Percentiles rank a stretch among this genome's conserved stretches.
Evolutionary conservation across 2,329 filamentous ascomycete genomes (phyloP).

Genomic region (Arachnomyces sp.): DNA sequence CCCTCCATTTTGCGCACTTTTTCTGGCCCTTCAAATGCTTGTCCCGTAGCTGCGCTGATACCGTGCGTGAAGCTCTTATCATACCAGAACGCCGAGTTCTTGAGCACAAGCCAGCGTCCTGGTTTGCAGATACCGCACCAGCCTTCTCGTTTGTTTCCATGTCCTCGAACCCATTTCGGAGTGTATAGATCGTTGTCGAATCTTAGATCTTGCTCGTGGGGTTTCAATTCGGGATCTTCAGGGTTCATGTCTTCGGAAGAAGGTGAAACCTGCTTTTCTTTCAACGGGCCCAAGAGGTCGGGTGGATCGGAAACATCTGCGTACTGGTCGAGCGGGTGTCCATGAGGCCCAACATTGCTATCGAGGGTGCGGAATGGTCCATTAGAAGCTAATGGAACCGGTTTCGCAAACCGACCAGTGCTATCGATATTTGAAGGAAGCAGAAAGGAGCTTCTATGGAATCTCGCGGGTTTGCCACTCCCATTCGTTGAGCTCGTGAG

Average conservation of each 20-base stretch:
- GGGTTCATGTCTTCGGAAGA: constrained; percentile 77
- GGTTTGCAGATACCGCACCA: constrained; percentile 88
- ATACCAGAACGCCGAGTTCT: constrained; percentile 90
- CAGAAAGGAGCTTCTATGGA: constrained; percentile 20
- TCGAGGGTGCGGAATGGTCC: constrained; percentile 65
- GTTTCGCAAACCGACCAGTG: constrained; percentile 46
- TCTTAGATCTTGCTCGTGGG: constrained; percentile 69
- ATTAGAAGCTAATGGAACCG: constrained; percentile 56
- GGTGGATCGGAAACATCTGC: constrained; percentile 66
- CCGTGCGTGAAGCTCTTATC: constrained; percentile 86
- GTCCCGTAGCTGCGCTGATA: constrained; percentile 72
- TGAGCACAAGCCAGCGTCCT: constrained; percentile 75
- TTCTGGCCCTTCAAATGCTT: constrained; percentile 67
- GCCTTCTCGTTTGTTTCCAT: constrained; percentile 78
- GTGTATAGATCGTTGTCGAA: constrained; percentile 79
- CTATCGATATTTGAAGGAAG: constrained; percentile 44
- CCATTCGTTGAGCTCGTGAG: constrained; percentile 1
- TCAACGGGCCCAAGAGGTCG: constrained; percentile 65
- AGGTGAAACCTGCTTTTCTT: constrained; percentile 64
- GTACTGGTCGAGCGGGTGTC: constrained; percentile 49
- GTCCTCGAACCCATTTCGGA: constrained; percentile 72
- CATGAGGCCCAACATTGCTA: constrained; percentile 64
- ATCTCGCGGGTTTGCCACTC: constrained; percentile 2
- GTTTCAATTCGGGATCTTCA: constrained; percentile 63
- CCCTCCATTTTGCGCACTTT: constrained; percentile 68